Evolutionary conservation across 2,329 filamentous ascomycete genomes (phyloP), one percentile per base, ranked within the genome.

Genomic region (Colletotrichum destructivum): DNA sequence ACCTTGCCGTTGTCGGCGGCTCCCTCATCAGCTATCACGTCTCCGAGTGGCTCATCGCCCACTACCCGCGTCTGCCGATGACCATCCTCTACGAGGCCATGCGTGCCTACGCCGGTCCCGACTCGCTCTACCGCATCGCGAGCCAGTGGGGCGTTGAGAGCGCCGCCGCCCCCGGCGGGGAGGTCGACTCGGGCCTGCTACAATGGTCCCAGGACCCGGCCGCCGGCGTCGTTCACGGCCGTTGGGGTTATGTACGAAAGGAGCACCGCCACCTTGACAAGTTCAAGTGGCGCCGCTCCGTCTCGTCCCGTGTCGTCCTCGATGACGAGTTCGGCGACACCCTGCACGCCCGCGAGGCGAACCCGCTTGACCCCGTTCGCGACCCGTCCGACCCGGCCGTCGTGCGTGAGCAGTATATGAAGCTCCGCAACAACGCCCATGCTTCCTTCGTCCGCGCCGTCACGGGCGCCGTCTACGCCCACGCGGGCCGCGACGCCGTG

Each of bases 121-220:
- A 91, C 75, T 91, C 95, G 1, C 87, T 98, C 57, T 86, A 91
- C 62, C 86, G 91, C 23, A 88, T 98, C 75, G 90, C 93, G 18
- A 86, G 88, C 73, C 93, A 96, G 84, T 99, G 96, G 96, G 96
- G 96, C 83, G 91, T 98, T 18, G 96, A 98, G 81, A 84, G 87
- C 54, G 96, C 94, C n/a, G 94, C 93, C 13, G 92, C 91, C 23
- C 96, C 96, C 0, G 96, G 96, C 62, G 90, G 90, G 71, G 96
- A 98, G 84, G 95, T 98, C 67, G 96, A 99, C 80, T 92, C 95
- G 0, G 96, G 96, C 7, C 86, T 97, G 65, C 86, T 99, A 72
- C 96, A 98, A 80, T 97, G 95, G 86, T 84, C 84, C 83, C 83
- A 83, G 79, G 82, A 87, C 64, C 76, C 84, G 7, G 78, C 81